Percentiles rank a stretch among this genome's conserved stretches.
Evolutionary conservation across 371 early-diverging fungal genomes (phyloP).

Genomic region (Syncephalastrum monosporum): DNA sequence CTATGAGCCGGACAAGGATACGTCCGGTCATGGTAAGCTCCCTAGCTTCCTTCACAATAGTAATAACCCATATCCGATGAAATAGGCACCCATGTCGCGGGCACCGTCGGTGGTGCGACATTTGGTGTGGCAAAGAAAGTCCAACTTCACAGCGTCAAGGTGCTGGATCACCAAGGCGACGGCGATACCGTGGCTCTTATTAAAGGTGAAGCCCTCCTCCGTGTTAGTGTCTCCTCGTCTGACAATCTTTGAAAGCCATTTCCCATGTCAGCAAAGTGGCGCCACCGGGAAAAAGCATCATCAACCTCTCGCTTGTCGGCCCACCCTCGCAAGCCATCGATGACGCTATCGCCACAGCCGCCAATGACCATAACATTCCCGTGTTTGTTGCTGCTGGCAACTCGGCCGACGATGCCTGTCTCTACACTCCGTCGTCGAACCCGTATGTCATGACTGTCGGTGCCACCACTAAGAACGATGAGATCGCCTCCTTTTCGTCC

Average conservation of each 20-base stretch:
- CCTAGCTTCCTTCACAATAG: neutral
- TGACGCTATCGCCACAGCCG: conserved; percentile 43
- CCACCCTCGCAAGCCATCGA: conserved; percentile 37
- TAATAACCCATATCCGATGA: neutral
- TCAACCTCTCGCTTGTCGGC: conserved; percentile 67
- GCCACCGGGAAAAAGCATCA: conserved; percentile 29
- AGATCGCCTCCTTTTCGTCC: conserved; percentile 49
- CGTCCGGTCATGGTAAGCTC: conserved; percentile 51
- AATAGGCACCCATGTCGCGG: conserved; percentile 72
- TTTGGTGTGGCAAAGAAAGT: conserved; percentile 70
- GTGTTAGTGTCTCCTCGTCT: conserved; percentile 18
- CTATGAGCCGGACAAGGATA: conserved; percentile 40
- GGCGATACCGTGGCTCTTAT: conserved; percentile 41
- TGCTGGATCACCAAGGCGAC: conserved; percentile 53
- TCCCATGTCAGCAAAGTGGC: conserved; percentile 39
- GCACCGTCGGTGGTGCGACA: conserved; percentile 59
- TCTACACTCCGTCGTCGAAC: conserved; percentile 65
- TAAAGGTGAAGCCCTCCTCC: conserved; percentile 36
- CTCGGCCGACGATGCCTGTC: conserved; percentile 63
- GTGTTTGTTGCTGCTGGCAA: conserved; percentile 77
- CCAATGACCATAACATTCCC: conserved; percentile 38
- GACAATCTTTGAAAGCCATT: conserved; percentile 45
- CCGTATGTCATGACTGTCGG: conserved; percentile 70
- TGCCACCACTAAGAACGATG: conserved; percentile 47
- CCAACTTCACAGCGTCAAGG: conserved; percentile 62